Conservation (phyloP, 352 stramenopile genomes). For the Phytophthora quininea region DNA sequence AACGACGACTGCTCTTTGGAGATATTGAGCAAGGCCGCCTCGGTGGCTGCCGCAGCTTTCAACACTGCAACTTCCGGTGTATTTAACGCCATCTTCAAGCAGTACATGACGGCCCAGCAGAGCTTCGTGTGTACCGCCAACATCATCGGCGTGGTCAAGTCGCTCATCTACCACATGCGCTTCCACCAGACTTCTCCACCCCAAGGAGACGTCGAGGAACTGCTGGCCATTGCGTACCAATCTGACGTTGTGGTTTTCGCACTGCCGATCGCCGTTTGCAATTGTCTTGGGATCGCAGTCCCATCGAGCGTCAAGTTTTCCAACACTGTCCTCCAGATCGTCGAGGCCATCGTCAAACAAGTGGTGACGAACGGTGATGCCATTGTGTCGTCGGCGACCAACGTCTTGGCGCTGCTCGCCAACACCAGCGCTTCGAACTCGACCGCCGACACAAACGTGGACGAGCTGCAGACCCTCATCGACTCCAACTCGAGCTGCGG, state of each 20-base stretch:
- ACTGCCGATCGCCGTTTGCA: constrained; percentile 10
- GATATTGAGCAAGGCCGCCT: constrained; percentile 33
- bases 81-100: constrained; percentile 22
- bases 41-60: constrained; percentile 32
- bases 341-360: constrained; percentile 4
- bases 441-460: constrained; percentile 4
- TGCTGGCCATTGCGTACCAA: neutral
- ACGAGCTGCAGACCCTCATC: constrained; percentile 25
- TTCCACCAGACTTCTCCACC: constrained; percentile 14
- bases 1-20: constrained; percentile 49
- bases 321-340: constrained; percentile 5
- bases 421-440: constrained; percentile 8
- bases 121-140: constrained; percentile 11
- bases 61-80: constrained; percentile 36
- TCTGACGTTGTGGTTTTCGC: constrained; percentile 9
- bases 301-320: constrained; percentile 6
- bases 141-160: constrained; percentile 13
- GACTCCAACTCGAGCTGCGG: constrained; percentile 17
- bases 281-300: constrained; percentile 11
- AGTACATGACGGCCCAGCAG: constrained; percentile 18
- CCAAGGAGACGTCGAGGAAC: constrained; percentile 4
- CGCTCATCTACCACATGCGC: constrained; percentile 12
- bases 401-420: constrained; percentile 8
- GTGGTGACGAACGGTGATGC: constrained; percentile 21
- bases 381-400: constrained; percentile 14